Percentiles rank a stretch among this genome's conserved stretches.
phyloP scores from a whole-genome alignment of 106 monocot genomes.

The Dendrobium nobile region DNA sequence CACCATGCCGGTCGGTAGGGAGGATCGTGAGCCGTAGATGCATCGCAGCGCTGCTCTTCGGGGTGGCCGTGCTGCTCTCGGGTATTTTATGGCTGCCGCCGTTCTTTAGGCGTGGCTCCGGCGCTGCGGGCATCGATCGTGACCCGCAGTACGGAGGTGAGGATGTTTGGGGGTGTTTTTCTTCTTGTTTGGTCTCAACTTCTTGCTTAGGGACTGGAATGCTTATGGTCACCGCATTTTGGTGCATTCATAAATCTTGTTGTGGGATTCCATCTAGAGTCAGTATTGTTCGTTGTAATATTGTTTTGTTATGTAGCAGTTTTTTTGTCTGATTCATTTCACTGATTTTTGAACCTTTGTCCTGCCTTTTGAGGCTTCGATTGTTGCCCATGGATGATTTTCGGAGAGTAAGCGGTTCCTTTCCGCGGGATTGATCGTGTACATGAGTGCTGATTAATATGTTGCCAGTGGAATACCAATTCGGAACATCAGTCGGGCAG shows the following conservation, averaged over 20 bases:
- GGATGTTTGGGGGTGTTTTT: background rate
- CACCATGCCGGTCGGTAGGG: constrained; percentile 31
- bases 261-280: background rate
- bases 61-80: constrained; percentile 52
- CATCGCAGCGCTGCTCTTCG: constrained; percentile 35
- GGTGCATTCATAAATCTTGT: background rate
- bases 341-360: background rate
- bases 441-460: too few relatives aligned
- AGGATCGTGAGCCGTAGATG: constrained; percentile 29
- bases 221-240: background rate
- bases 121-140: constrained; percentile 12
- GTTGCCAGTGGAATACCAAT: too few relatives aligned
- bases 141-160: constrained; percentile 36
- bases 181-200: background rate
- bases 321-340: background rate
- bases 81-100: constrained; percentile 71
- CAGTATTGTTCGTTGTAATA: background rate
- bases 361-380: background rate
- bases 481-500: too few relatives aligned
- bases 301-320: background rate
- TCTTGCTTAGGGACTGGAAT: background rate
- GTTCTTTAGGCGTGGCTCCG: constrained; percentile 20
- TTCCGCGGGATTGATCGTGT: background rate
- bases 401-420: background rate
- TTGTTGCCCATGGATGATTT: background rate